Evolutionary conservation across 2,329 filamentous ascomycete genomes (phyloP), one percentile per base, ranked within the genome.

Genomic region (Ilyonectria destructans): DNA sequence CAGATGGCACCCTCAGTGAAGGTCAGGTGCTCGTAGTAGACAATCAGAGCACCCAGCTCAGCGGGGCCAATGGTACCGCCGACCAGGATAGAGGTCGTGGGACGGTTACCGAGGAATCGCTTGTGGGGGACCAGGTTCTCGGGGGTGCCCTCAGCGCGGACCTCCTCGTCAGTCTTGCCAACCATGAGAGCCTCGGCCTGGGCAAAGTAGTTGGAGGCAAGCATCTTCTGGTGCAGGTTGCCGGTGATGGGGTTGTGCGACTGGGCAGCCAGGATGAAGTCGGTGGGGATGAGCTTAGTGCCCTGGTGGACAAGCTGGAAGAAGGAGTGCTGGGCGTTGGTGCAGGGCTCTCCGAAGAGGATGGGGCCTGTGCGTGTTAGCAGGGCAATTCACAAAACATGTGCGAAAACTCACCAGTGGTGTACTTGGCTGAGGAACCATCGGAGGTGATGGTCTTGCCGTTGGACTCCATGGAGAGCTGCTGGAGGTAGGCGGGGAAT

Each of bases 301-400:
- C 96, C 96, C 85, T 99, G 96, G 88, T 99, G 96, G 67, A 99
- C 91, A 55, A 99, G 92, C 89, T 99, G 96, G 92, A 97, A 99
- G 91, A 99, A 99, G 69, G 96, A 98, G 90, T 99, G 96, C 87
- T 99, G 96, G 51, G 96, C 96, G 81, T 99, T 99, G 82, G 96
- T 99, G 84, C 95, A 97, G 61, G 96, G 96, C 88, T 99, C 96
- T 80, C 96, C 96, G 81, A 99, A 99, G 71, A 99, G 87, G 80
- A 99, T 96, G 62, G 96, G 90, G 56, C 96, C 84, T 85, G 40
- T 2, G 31, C n/a, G 23, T 29, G 67, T 80, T 64, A 80, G 73
- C 31, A 23, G 71, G 46, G 19, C 35, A 19, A 9, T 7, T 29
- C 19, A 49, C 3, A 12, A 19, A 4, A 26, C 19, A 23, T 29